Evolutionary conservation across 1,139 yeast genomes (phyloP).

Genomic region (Magnusiomyces ingens): DNA sequence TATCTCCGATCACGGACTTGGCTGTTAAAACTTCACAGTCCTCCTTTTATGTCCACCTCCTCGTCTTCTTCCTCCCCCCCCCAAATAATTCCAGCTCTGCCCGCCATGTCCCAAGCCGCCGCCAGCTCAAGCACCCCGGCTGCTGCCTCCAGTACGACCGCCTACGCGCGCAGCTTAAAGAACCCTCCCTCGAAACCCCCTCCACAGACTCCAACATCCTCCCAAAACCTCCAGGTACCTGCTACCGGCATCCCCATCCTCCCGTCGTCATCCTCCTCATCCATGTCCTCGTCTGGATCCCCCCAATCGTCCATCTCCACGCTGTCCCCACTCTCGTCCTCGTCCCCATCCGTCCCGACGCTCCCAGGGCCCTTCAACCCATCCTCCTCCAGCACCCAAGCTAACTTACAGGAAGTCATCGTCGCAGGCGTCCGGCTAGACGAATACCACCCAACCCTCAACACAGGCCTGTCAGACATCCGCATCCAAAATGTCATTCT

Average conservation of each 20-base stretch:
- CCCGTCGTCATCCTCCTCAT: not conserved
- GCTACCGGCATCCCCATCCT: not conserved
- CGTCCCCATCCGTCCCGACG: slow-evolving; percentile 2
- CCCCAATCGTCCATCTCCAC: not conserved
- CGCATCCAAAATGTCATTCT: slow-evolving; percentile 29
- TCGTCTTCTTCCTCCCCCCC: no score
- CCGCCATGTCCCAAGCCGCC: no score
- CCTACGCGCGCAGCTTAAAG: no score
- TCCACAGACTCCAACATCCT: not conserved
- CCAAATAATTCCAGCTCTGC: no score
- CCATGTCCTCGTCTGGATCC: not conserved
- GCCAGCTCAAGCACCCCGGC: no score
- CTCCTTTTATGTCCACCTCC: no score
- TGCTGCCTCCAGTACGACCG: no score
- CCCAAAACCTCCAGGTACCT: not conserved
- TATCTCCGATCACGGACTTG: no score
- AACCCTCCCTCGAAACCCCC: no score
- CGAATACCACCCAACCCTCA: slow-evolving; percentile 28
- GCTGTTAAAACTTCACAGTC: no score
- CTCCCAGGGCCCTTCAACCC: not conserved
- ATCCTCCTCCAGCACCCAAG: not conserved
- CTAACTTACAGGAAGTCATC: slow-evolving; percentile 7
- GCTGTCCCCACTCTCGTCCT: not conserved
- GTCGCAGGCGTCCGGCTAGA: slow-evolving; percentile 20
- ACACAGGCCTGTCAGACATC: slow-evolving; percentile 29